Base-by-base conservation (phyloP, 331 rosid species). In the Cydonia oblonga region DNA sequence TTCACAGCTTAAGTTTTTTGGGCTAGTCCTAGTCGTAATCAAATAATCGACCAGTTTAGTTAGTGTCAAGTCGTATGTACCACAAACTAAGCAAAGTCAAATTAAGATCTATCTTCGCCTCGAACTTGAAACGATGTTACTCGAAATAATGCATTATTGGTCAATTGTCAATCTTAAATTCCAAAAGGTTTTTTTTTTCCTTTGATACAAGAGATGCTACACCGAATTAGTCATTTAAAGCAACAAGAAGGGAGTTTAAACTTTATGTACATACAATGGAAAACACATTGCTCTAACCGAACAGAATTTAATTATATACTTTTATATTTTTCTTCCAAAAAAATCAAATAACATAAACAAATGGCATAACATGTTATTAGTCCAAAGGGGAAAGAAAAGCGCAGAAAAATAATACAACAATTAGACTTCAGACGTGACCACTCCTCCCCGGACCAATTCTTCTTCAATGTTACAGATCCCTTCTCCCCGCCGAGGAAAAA, bases 371-470 rank as follows among this genome's bases (percentile, higher is more conserved):
- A 42, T 42, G 3, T 59, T 71, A 24, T 58, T 58, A 12, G 40
- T 23, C 66, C 14, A 14, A 11, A 25, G 32, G 30, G 54, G n/a
- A 40, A 51, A 52, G 23, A 79, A 71, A 71, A 63, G 63, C 66
- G 38, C 40, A 26, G 35, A 68, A 16, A 73, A 23, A 73, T 66
- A 68, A 11, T 66, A 75, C 78, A 84, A 28, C 77, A 81, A 66
- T 66, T 72, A 75, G 53, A 38, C 56, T 5, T 5, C 29, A 14
- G 33, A 72, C 78, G 76, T 70, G 69, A 22, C 44, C 52, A 3
- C 64, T 33, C 58, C 23, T 61, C 5, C 32, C 72, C 29, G 19
- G 57, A 63, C 75, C 40, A 22, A 26, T 28, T 61, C 60, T 49
- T 35, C 76, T 70, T 64, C 51, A 32, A 35, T 53, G 49, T 46